Base-by-base conservation (phyloP, 164 flowering plant species). In the Umbellularia californica region DNA sequence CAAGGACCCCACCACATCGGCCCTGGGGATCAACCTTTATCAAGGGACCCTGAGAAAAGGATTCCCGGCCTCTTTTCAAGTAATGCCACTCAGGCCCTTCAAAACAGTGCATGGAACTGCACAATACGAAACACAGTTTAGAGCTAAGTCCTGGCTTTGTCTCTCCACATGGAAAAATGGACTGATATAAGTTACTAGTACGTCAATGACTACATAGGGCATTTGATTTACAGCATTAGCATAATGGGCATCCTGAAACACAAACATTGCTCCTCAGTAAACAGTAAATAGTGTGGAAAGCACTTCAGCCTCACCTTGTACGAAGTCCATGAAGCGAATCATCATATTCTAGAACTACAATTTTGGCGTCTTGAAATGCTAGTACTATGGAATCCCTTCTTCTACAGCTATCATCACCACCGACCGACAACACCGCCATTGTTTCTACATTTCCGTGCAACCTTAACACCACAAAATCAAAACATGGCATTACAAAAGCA, bases 31-130 rank as follows among this genome's bases (percentile, higher is more conserved):
- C 98, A 81, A 85, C 93, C 83, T 89, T 92, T 50, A 92, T 90
- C 73, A 84, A 62, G 30, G 99, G 99, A 51, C 99, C 99, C 84
- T 91, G 90, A 33, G 97, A 88, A 89, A 93, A 95, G 60, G 86
- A 84, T 81, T 91, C 99, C 81, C 94, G 84, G 41, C 99, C 99
- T 86, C 96, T 86, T 87, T 87, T 93, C 81, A 95, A 75, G 79
- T 90, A 86, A 71, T 87, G 82, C 99, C 99, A 95, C 27, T 93
- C 90, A 30, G 98, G 96, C 55, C 99, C 96, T 84, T 95, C 99
- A 85, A 93, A 95, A 83, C 98, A 93, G 76, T 95, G 99, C 99
- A 95, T 85, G 58, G 99, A 95, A 78, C 98, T 95, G 90, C 75
- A 76, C 68, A 68, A 65, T 15, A 55, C 24, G 5, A 52, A 52